Evolutionary conservation across 2,329 filamentous ascomycete genomes (phyloP), one percentile per base, ranked within the genome.

Genomic region (Pyrenophora teres): DNA sequence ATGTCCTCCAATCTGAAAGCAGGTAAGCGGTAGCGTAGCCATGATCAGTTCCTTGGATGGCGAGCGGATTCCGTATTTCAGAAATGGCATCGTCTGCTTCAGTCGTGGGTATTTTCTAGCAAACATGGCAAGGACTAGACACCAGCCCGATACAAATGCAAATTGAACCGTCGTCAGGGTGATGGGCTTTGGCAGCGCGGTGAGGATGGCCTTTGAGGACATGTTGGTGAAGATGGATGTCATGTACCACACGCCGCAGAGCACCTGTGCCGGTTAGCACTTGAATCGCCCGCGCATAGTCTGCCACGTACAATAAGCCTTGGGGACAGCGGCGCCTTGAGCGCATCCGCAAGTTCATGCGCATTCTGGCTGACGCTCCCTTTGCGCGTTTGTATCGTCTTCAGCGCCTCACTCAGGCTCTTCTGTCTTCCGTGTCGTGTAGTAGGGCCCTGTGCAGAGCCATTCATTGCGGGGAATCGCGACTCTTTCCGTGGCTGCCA

Each of bases 211-310:
- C 77, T 99, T 99, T 45, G 94, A 97, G 19, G 94, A 97, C 2
- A 94, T 97, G 73, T 97, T 99, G 56, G 94, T 97, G 63, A 97
- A 80, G 57, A 95, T 94, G 37, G 93, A 97, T 19, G 92, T 96
- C 72, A 89, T 83, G 79, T 97, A 99, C 94, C 94, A 97, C 69
- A 93, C 77, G 51, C 92, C 78, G 76, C 93, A 97, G 41, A 97
- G 86, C 43, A 83, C 76, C 93, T 97, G 74, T 40, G 27, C 36
- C 19, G 5, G 48, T 72, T 57, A 71, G 68, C 61, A 62, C 41
- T 54, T 23, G 49, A 69, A 37, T 23, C 27, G 12, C 16, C 36
- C 27, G 19, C 6, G 8, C 18, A 16, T 21, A 43, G 32, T 27
- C 27, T 10, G 45, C 23, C 27, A 75, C 78, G 38, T 88, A 97